phyloP scores from a whole-genome alignment of 2,329 filamentous ascomycete species.

The Arthrobotrys iridis region DNA sequence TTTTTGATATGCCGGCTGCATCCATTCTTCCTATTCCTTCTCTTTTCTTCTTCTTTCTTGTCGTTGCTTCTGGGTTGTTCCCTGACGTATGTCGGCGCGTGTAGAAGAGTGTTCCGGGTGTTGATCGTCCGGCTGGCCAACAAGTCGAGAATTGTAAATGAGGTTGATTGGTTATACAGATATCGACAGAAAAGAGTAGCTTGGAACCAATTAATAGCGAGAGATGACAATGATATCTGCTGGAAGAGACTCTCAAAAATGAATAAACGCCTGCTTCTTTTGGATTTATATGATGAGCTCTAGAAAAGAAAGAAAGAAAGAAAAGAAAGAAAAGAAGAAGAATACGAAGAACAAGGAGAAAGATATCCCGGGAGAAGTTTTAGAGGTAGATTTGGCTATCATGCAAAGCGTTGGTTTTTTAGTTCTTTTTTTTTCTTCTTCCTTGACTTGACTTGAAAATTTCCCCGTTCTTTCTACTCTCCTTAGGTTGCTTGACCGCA shows the following conservation, averaged over 20 bases:
- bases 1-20: constrained; percentile 52
- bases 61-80: constrained; percentile 3
- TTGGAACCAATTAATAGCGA: neutral
- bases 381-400: constrained; percentile 12
- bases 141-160: neutral
- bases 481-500: constrained; percentile 20
- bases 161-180: neutral
- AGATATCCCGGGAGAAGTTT: constrained; percentile 9
- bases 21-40: constrained; percentile 32
- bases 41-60: no score
- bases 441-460: neutral
- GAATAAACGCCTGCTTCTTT: constrained; percentile 12
- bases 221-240: neutral
- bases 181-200: neutral
- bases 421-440: constrained; percentile 19
- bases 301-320: neutral
- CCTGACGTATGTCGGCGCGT: constrained; percentile 8
- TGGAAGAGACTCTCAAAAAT: no score
- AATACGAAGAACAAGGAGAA: neutral
- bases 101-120: constrained; percentile 4
- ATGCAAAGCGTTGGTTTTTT: constrained; percentile 27
- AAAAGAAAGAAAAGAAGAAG: neutral
- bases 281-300: constrained; percentile 9
- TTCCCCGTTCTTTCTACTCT: constrained; percentile 11
- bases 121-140: constrained; percentile 26